Evolutionary conservation across 805 yeast genomes (phyloP), one percentile per base, ranked within the genome.

Genomic region (Ogataea nitratoaversa): DNA sequence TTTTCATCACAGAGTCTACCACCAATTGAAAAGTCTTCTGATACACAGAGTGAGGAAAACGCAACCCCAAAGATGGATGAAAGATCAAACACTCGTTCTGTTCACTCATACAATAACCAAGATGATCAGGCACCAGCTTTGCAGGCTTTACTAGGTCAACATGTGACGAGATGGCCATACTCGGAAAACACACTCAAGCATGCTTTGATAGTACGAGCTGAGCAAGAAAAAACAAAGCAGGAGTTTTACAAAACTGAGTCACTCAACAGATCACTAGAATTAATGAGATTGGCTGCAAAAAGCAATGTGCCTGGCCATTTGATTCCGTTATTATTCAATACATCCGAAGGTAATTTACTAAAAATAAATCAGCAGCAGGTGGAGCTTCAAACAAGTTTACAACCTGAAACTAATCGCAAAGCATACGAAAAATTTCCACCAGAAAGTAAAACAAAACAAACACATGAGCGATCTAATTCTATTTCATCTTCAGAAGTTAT

Each of bases 191-290:
- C 88, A 3, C 68, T 81, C 22, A 58, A 68, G 19, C 77, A 74
- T 47, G 80, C 88, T 0, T 61, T 87, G 28, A 69, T 71, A 25
- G 70, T 83, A 23, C 70, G 79, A 38, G 59, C 77, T 3, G 89
- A 87, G 56, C 91, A 84, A 54, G 96, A 90, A 57, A 70, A 74
- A 32, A 83, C 96, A 2, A 83, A 82, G 48, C 96, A 89, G 58
- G 93, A 84, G 49, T 81, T 70, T 50, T 82, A 84, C 57, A 74
- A 72, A 39, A 65, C 82, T 17, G 95, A 89, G 55, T 64, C 72
- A 30, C 68, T 82, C 19, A 72, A 73, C 31, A 72, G 74, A 41
- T 73, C 84, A 18, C 62, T 83, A 24, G 81, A 82, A 38, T 67
- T 89, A 16, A 53, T 90, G 37, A 76, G 76, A 43, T 64, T 68